Conservation (phyloP, 305 asterid species). For the Petunia hybrid region DNA sequence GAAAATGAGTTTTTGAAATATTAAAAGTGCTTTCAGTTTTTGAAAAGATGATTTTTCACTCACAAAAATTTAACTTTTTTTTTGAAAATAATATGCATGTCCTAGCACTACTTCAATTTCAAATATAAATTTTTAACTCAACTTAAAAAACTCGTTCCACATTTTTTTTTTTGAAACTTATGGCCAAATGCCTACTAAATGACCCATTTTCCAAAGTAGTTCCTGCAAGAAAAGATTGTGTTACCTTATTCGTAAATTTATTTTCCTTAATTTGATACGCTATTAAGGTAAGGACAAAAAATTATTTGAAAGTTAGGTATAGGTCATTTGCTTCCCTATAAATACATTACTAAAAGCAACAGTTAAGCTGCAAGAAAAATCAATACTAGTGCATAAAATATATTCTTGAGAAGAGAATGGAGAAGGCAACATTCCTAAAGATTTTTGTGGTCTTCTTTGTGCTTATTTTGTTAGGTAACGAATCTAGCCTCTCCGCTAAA, state of each 20-base stretch:
- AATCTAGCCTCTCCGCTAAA: not conserved
- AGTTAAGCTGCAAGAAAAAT: not conserved
- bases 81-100: too few relatives aligned
- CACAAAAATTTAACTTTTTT: too few relatives aligned
- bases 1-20: too few relatives aligned
- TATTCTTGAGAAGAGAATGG: not conserved
- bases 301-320: not conserved
- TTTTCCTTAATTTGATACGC: too few relatives aligned
- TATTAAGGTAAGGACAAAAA: not conserved
- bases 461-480: constrained; percentile 5
- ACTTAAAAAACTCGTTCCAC: too few relatives aligned
- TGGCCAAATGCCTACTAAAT: not conserved
- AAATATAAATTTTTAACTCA: too few relatives aligned
- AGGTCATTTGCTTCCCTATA: not conserved
- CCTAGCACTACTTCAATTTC: too few relatives aligned
- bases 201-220: not conserved
- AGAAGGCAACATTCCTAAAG: constrained; percentile 7
- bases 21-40: too few relatives aligned
- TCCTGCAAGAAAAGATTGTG: not conserved
- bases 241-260: not conserved
- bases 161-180: too few relatives aligned
- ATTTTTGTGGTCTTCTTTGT: not conserved
- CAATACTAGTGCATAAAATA: not conserved
- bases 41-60: too few relatives aligned
- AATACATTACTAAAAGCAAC: not conserved